Base-by-base conservation (phyloP, 2,329 filamentous ascomycete species). In the Aureobasidium sp. region DNA sequence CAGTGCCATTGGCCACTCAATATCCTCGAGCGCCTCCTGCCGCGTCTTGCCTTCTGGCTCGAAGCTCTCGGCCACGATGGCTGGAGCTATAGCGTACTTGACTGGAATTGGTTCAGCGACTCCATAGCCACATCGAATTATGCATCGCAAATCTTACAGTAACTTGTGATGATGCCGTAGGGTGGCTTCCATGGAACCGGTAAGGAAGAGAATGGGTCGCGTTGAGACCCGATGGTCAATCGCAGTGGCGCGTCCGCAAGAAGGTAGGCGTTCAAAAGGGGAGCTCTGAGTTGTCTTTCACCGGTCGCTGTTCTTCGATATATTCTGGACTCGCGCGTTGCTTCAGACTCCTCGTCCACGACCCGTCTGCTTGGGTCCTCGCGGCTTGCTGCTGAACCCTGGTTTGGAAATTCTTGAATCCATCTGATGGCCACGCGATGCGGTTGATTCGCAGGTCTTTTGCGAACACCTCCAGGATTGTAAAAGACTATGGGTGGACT, bases 51-150 rank as follows among this genome's bases (percentile, higher is more conserved):
- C 54, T 37, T 45, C 40, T 23, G 54, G 54, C 42, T 57, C 54
- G 9, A 57, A 57, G n/a, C 37, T 43, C 29, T 57, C 54, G 31
- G 42, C 23, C 15, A 57, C 54, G 13, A 57, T 57, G 9, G 54
- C 54, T 27, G 54, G 54, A n/a, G 54, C 54, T 37, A 57, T 47
- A n/a, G 54, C 54, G 25, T 47, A 57, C 17, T 57, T 57, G 54
- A 57, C 54, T 57, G 8, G 8, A 17, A 2, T 17, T 13, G 27
- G 27, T 53, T n/a, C 25, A 53, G 50, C 21, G 5, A 40, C 21
- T 21, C 1, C 17, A 23, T 4, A n/a, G 8, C 19, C 1, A 10
- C 2, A n/a, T 11, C 13, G 9, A 38, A n/a, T 8, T 10, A 17
- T 5, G 4, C 17, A 19, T 4, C n/a, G 10, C 1, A 25, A 8